Base-by-base conservation (phyloP, 2,329 filamentous ascomycete species). In the Penicillium sp. region DNA sequence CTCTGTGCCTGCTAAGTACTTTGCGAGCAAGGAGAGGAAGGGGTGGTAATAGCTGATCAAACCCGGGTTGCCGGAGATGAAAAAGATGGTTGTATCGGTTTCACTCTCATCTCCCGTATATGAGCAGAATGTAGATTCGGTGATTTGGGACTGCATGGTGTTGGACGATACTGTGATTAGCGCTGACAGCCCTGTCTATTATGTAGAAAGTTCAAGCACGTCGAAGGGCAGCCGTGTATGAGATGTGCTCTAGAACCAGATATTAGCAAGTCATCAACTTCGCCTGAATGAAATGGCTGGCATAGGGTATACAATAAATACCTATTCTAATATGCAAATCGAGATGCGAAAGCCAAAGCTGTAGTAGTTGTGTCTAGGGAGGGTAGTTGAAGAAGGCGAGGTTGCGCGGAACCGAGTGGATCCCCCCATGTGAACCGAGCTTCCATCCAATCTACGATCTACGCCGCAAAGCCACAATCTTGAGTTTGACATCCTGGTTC, bases 21-120 rank as follows among this genome's bases (percentile, higher is more conserved):
- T 59, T 36, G 67, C 63, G 2, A 79, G 60, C 11, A 72, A 58
- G 7, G 74, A 74, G 29, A 79, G 64, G 55, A 79, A 79, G 1
- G 68, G 65, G 52, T 76, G 68, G 60, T 79, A 81, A 69, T 82
- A 83, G 7, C 71, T 69, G 50, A 81, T 77, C 31, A 82, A 65
- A 2, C 79, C 76, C 2, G 80, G 77, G 57, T 82, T 83, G 23
- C 80, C 79, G 19, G 79, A 75, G 28, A 83, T 74, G 52, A 81
- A 78, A 61, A 75, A 79, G 11, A 78, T 68, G 26, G 71, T 67
- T 3, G 64, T 64, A 2, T 55, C 48, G 6, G 43, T 24, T 26
- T 52, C 34, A 58, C 50, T 28, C 23, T 51, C 7, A 23, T 42
- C 23, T 48, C 46, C 64, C 67, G 62, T 65, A 21, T 51, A 58